A percentile compares a stretch with the other conserved stretches of the same genome.
Conservation (phyloP, 1,284 basidiomycete genomes). For the Boletellus deceptivus region DNA sequence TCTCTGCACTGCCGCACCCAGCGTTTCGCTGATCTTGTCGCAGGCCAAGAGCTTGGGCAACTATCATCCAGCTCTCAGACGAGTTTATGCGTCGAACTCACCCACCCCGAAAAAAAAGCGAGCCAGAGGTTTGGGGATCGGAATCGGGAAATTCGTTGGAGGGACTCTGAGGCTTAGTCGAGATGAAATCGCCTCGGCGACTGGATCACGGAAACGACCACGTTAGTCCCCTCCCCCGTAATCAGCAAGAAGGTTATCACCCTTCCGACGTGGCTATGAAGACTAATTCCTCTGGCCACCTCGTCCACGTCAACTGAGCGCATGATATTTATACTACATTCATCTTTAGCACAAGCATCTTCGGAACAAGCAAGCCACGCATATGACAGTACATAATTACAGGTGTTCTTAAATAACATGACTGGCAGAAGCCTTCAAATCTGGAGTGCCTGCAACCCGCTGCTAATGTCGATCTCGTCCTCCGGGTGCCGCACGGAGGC, state of each 20-base stretch:
- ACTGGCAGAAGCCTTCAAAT: constrained; percentile 13
- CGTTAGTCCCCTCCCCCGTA: background rate
- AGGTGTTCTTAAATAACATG: constrained; percentile 12
- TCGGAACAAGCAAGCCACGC: constrained; percentile 1
- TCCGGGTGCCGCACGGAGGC: constrained; percentile 14
- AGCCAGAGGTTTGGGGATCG: constrained; percentile 66
- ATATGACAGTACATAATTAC: constrained; percentile 1
- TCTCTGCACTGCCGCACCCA: background rate
- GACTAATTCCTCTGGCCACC: no score
- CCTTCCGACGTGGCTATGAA: no score
- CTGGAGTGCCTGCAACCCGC: constrained; percentile 23
- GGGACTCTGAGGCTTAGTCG: constrained; percentile 63
- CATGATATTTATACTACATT: background rate
- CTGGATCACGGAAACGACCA: constrained; percentile 28
- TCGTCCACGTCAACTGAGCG: background rate
- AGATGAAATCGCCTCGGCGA: constrained; percentile 53
- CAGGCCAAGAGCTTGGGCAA: constrained; percentile 79
- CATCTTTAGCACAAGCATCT: constrained; percentile 1
- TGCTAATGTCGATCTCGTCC: constrained; percentile 24
- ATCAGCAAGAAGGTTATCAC: no score
- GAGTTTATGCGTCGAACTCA: constrained; percentile 49
- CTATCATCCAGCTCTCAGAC: constrained; percentile 75
- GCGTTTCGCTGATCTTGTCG: constrained; percentile 6
- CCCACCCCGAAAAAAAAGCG: constrained; percentile 43
- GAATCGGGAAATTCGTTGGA: constrained; percentile 69